Conservation (phyloP, 1,284 basidiomycete species). For the Ustilago crameri region DNA sequence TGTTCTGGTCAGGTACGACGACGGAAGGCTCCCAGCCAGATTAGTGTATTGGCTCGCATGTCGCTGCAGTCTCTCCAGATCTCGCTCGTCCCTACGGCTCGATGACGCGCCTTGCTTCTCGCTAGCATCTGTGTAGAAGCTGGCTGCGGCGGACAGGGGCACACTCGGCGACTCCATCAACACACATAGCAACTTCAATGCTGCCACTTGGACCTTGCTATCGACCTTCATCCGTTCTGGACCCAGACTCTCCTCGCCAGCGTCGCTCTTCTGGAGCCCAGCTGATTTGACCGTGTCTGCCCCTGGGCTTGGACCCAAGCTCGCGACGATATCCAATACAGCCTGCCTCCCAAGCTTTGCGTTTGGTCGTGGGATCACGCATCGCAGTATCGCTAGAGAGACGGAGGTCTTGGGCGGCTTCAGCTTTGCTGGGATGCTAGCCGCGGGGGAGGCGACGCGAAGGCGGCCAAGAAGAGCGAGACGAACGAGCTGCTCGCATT, state of each 20-base stretch:
- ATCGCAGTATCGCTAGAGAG: slow-evolving; percentile 36
- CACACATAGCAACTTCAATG: slow-evolving; percentile 40
- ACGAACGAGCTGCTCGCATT: slow-evolving; percentile 39
- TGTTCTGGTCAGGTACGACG: slow-evolving; percentile 38
- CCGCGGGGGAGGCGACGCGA: slow-evolving; percentile 5
- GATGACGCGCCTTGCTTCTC: neutral
- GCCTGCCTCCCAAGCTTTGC: slow-evolving; percentile 32
- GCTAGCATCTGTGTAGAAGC: slow-evolving; percentile 20
- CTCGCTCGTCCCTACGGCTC: slow-evolving; percentile 18
- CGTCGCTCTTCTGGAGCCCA: slow-evolving; percentile 17
- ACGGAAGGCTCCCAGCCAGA: slow-evolving; percentile 32
- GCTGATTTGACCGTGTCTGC: slow-evolving; percentile 26
- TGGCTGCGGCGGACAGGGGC: slow-evolving; percentile 31
- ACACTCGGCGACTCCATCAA: slow-evolving; percentile 43
- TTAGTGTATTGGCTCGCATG: slow-evolving; percentile 31
- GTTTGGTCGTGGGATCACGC: slow-evolving; percentile 27
- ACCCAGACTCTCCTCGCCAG: slow-evolving; percentile 19
- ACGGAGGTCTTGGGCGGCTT: slow-evolving; percentile 36
- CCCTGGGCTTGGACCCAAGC: slow-evolving; percentile 35
- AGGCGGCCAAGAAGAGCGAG: slow-evolving; percentile 36
- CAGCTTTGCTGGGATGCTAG: slow-evolving; percentile 11
- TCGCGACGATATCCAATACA: slow-evolving; percentile 33
- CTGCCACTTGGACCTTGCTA: slow-evolving; percentile 43
- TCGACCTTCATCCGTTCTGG: slow-evolving; percentile 37
- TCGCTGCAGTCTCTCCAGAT: slow-evolving; percentile 25